Base-by-base conservation (phyloP, 345 rosid genomes). In the Linum trigynum region DNA sequence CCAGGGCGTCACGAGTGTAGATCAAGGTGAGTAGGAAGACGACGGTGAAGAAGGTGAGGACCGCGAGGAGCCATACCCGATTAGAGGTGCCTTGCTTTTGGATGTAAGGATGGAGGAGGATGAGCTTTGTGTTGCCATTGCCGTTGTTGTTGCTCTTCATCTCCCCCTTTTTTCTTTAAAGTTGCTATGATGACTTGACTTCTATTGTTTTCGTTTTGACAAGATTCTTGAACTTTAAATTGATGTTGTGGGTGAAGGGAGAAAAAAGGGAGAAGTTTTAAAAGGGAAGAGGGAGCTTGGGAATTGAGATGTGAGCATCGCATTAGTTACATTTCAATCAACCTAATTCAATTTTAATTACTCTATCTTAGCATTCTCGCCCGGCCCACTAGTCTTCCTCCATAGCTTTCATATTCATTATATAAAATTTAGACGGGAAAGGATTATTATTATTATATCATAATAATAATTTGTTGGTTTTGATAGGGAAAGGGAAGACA, bases 41-140 rank as follows among this genome's bases (percentile, higher is more conserved):
- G 32, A 92, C 68, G 5, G 98, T 85, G 84, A 90, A 85, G 79
- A 92, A 74, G 2, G 97, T 87, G 56, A 94, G 59, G 43, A 88
- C 77, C 39, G 89, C 97, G 14, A 94, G 90, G 35, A 90, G 89
- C 97, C 96, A 94, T 78, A 88, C 41, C 4, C 90, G 91, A 70
- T 79, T 88, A 7, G 97, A 75, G 74, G 80, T 78, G 32, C 94
- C 95, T 78, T 92, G 98, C 67, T 92, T 92, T 62, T 86, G 98
- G 71, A 88, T 83, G 61, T 92, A 90, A 2, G 97, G 98, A 55
- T 90, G 98, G 55, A 92, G 83, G 59, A 92, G 96, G 71, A 92
- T 92, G 39, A 92, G 90, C 79, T 88, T 92, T 1, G 97, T 88
- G 83, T 88, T 92, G 80, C 72, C 78, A 62, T 75, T 84, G 76